Percentiles rank a stretch among this genome's conserved stretches.
Evolutionary conservation across 768 basidiomycete species (phyloP).

Genomic region (Pisolithus marmoratus): DNA sequence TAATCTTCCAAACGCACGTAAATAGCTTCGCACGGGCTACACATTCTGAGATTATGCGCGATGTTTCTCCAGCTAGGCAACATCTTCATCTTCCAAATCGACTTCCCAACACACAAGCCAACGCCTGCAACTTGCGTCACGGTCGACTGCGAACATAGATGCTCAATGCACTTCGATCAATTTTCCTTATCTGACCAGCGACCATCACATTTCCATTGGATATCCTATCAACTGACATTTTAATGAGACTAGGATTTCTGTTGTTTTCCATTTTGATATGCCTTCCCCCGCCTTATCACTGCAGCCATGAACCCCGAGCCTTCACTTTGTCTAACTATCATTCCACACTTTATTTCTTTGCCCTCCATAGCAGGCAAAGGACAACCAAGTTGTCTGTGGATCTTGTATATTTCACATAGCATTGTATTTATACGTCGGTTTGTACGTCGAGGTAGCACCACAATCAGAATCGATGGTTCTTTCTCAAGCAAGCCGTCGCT

Average conservation of each 20-base stretch:
- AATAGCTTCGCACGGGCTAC: neutral
- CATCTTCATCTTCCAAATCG: neutral
- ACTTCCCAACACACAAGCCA: constrained; percentile 4
- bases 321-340: constrained; percentile 13
- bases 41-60: neutral
- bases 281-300: neutral
- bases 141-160: neutral
- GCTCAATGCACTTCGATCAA: constrained; percentile 3
- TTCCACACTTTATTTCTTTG: constrained; percentile 6
- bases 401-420: constrained; percentile 14
- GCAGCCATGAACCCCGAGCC: constrained; percentile 7
- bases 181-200: neutral
- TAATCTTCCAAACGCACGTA: neutral
- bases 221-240: constrained; percentile 15
- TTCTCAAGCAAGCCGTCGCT: too few relatives aligned
- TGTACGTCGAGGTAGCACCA: neutral
- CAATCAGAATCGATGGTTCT: neutral
- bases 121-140: constrained; percentile 16
- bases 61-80: constrained; percentile 6
- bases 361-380: neutral
- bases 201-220: neutral
- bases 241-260: constrained; percentile 11
- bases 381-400: neutral
- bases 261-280: constrained; percentile 8
- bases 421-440: constrained; percentile 10